Evolutionary conservation across 768 basidiomycete species (phyloP).

Genomic region (Kondoa subrosea): DNA sequence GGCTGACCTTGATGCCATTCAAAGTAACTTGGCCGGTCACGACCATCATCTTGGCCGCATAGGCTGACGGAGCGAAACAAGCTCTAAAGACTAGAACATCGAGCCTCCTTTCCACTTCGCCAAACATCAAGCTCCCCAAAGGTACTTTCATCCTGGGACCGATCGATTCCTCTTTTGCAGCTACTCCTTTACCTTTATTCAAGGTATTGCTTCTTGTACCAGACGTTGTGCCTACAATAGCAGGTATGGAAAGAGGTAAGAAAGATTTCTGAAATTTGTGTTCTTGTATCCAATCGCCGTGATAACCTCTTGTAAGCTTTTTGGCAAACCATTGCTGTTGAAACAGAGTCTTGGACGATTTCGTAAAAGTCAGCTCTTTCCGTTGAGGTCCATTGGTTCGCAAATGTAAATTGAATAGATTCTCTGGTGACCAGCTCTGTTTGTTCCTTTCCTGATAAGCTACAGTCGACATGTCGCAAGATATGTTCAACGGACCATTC

Average conservation of each 20-base stretch:
- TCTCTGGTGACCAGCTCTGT: constrained; percentile 75
- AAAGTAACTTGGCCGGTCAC: constrained; percentile 70
- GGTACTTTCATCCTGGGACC: constrained; percentile 53
- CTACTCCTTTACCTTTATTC: constrained; percentile 33
- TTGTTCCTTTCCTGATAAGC: too few species aligned
- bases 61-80: constrained; percentile 75
- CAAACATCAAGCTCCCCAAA: constrained; percentile 85
- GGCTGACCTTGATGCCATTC: constrained; percentile 70
- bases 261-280: constrained; percentile 90
- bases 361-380: constrained; percentile 45
- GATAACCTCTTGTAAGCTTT: constrained; percentile 74
- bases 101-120: constrained; percentile 81
- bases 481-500: too few species aligned
- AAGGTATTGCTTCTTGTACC: constrained; percentile 25
- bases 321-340: constrained; percentile 85
- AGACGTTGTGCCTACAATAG: constrained; percentile 34
- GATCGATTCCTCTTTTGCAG: constrained; percentile 33
- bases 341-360: constrained; percentile 46
- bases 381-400: constrained; percentile 45
- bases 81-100: constrained; percentile 80
- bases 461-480: too few species aligned
- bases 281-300: constrained; percentile 84
- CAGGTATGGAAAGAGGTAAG: constrained; percentile 65
- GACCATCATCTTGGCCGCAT: constrained; percentile 71
- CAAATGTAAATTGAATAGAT: constrained; percentile 75